phyloP scores from a whole-genome alignment of 2,329 filamentous ascomycete species.

The Lojkania enalia region DNA sequence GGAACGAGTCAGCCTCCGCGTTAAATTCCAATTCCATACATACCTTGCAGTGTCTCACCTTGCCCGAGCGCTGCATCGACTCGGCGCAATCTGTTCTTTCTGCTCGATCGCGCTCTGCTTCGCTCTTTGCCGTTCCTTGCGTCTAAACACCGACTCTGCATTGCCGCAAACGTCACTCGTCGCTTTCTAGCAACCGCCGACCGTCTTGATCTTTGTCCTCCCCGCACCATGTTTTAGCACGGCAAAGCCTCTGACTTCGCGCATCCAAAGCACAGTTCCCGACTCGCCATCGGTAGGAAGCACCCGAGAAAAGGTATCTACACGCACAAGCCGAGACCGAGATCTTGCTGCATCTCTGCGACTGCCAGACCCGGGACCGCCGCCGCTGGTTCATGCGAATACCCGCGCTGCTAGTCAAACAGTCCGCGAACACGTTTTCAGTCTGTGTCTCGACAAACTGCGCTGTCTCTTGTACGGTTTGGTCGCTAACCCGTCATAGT shows the following conservation, averaged over 20 bases:
- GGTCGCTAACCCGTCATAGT: constrained; percentile 43
- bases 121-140: constrained; percentile 30
- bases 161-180: constrained; percentile 36
- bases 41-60: constrained; percentile 14
- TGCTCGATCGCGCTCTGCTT: constrained; percentile 36
- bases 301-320: constrained; percentile 42
- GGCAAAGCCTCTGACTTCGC: constrained; percentile 34
- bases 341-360: constrained; percentile 24
- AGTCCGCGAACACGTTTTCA: constrained; percentile 42
- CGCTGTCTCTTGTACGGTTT: constrained; percentile 41
- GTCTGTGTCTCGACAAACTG: constrained; percentile 45
- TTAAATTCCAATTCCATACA: constrained; percentile 8
- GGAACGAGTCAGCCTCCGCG: constrained; percentile 26
- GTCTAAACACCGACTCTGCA: constrained; percentile 31
- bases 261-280: constrained; percentile 19
- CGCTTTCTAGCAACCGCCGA: constrained; percentile 29
- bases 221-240: constrained; percentile 35
- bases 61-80: constrained; percentile 11
- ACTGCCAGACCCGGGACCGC: constrained; percentile 40
- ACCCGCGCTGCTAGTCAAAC: constrained; percentile 40
- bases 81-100: constrained; percentile 31
- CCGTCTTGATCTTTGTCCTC: constrained; percentile 35
- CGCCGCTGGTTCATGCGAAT: constrained; percentile 36
- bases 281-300: constrained; percentile 23
- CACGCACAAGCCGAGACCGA: constrained; percentile 27